Evolutionary conservation across 1,284 basidiomycete species (phyloP), one percentile per base, ranked within the genome.

Genomic region (Exobasidium cylindrosporum): DNA sequence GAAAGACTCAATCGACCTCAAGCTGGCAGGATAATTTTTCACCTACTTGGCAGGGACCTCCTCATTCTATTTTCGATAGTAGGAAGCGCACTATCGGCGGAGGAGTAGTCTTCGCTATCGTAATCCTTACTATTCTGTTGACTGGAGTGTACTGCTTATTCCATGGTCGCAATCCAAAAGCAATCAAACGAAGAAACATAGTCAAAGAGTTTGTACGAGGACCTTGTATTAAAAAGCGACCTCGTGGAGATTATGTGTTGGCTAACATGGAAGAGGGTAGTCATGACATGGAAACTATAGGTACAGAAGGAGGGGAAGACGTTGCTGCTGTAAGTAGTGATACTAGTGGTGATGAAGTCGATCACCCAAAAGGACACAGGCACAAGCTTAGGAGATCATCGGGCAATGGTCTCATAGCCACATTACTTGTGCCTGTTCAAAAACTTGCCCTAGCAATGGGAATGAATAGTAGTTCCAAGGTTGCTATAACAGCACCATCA

Each of bases 251-350:
- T 62, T 76, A 76, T 53, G 64, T 69, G 17, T 64, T 76, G 5
- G 72, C 74, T 29, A 71, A 62, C 63, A 73, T 74, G 72, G 74
- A 76, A 30, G 74, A 76, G 47, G 73, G 47, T 10, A 50, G 23
- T 50, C 47, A 24, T 23, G 47, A 31, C 47, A 31, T 26, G 7
- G 47, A 31, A 7, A 50, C 14, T 7, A 50, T 23, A 14, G 21
- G 7, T 14, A 23, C 21, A 50, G 47, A 50, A 31, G 47, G 24
- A 50, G 47, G 47, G 26, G 47, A 28, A 24, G n/a, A 21, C 3
- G n/a, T 50, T 13, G 43, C 43, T 3, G 21, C 53, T 26, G 17
- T 55, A 17, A 31, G 24, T 23, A 55, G 53, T 55, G 53, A 55
- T 4, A 31, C 14, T 31, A 44, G 40, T 35, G 31, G 32, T 3